Evolutionary conservation across 768 basidiomycete genomes (phyloP).

Genomic region (Kwoniella sp.): DNA sequence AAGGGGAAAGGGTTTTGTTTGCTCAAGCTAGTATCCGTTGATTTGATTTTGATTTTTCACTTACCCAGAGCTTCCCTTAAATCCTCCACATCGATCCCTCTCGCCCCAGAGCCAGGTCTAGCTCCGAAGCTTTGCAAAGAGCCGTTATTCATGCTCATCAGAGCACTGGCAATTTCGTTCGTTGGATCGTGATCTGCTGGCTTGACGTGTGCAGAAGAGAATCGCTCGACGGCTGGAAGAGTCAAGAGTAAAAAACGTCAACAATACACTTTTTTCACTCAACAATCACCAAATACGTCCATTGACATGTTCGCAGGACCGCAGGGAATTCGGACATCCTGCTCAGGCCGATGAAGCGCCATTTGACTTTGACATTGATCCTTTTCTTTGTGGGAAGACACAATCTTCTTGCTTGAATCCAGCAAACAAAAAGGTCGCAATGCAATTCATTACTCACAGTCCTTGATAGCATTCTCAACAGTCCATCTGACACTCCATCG

Average conservation of each 20-base stretch:
- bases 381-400: too few relatives aligned
- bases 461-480: constrained; percentile 69
- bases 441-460: constrained; percentile 67
- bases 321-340: too few relatives aligned
- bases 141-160: constrained; percentile 89
- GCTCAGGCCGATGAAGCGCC: too few relatives aligned
- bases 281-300: too few relatives aligned
- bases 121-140: constrained; percentile 77
- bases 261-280: not conserved
- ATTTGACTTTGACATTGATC: too few relatives aligned
- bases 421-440: too few relatives aligned
- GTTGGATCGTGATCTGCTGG: constrained; percentile 28
- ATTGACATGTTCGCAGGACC: too few relatives aligned
- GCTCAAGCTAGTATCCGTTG: too few relatives aligned
- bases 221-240: constrained; percentile 43
- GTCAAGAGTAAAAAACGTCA: not conserved
- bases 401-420: too few relatives aligned
- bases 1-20: not conserved
- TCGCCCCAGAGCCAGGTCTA: constrained; percentile 62
- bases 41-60: too few relatives aligned
- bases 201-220: constrained; percentile 28
- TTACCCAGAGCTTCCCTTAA: constrained; percentile 73
- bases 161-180: constrained; percentile 43
- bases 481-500: constrained; percentile 70
- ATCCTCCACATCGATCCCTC: constrained; percentile 83